Evolutionary conservation across 164 flowering plant species (phyloP).

Genomic region (Magnolia changhungtana): DNA sequence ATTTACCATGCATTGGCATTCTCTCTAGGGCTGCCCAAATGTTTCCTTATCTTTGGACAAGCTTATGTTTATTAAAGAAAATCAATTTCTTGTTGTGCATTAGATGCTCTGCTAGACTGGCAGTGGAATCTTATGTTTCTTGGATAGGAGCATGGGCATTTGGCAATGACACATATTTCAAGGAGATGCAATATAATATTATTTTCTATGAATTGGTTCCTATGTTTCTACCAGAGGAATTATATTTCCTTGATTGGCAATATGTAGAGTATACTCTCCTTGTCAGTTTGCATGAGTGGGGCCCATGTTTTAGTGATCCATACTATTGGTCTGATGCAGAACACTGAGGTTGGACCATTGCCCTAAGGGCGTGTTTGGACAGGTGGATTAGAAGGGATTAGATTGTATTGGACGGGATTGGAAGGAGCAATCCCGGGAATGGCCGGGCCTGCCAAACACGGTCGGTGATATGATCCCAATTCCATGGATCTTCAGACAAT

Average conservation of each 20-base stretch:
- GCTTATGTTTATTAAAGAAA: conserved; percentile 23
- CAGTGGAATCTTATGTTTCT: conserved; percentile 1
- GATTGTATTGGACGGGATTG: too few relatives aligned
- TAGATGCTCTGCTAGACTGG: not conserved
- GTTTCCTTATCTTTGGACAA: conserved; percentile 38
- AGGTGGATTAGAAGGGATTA: too few relatives aligned
- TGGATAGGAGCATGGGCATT: not conserved
- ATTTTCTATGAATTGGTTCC: not conserved
- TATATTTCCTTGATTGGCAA: not conserved
- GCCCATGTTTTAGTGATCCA: not conserved
- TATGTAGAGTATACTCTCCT: not conserved
- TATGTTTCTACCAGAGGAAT: not conserved
- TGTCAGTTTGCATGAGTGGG: not conserved
- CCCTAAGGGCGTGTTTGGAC: too few relatives aligned
- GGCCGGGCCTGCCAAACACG: too few relatives aligned
- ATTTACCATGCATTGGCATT: not conserved
- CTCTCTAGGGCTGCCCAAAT: conserved; percentile 17
- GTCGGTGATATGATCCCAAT: too few relatives aligned
- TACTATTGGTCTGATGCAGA: not conserved
- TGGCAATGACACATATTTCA: not conserved
- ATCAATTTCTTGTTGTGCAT: conserved; percentile 6
- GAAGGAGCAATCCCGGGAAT: too few relatives aligned
- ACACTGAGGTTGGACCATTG: too few relatives aligned
- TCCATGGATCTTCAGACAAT: too few relatives aligned
- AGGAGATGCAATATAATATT: not conserved